Evolutionary conservation across 352 stramenopile species (phyloP).

Genomic region (Pythium aquatile): DNA sequence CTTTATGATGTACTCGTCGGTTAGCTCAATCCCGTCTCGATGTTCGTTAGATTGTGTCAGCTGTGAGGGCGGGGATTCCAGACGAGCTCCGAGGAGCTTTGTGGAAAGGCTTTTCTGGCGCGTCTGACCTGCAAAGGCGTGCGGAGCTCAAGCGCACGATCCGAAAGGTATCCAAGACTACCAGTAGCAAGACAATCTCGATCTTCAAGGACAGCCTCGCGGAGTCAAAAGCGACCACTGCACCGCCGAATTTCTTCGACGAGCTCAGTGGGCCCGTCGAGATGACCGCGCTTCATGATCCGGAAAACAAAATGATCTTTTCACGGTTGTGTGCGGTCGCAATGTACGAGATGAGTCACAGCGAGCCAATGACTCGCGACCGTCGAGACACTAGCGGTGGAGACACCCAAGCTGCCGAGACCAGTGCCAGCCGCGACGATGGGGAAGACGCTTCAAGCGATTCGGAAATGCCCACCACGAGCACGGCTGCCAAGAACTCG

Average conservation of each 20-base stretch:
- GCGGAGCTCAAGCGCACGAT: constrained; percentile 60
- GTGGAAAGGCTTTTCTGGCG: constrained; percentile 77
- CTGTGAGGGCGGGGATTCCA: constrained; percentile 68
- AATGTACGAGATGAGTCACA: constrained; percentile 33
- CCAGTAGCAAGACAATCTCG: constrained; percentile 29
- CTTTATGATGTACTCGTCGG: neutral
- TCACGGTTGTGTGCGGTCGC: constrained; percentile 52
- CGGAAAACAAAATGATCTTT: constrained; percentile 69
- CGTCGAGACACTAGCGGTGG: neutral
- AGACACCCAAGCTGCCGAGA: neutral
- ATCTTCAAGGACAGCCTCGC: neutral
- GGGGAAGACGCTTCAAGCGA: neutral
- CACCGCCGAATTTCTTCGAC: constrained; percentile 36
- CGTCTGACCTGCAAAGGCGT: constrained; percentile 51
- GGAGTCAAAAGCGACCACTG: neutral
- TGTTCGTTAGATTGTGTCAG: constrained; percentile 57
- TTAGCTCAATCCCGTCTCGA: neutral
- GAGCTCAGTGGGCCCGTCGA: constrained; percentile 48
- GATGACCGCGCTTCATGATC: constrained; percentile 32
- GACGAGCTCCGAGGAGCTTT: constrained; percentile 72
- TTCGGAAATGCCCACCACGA: neutral
- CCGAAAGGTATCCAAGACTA: constrained; percentile 48
- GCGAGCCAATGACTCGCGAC: neutral
- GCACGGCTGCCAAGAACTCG: constrained; percentile 30
- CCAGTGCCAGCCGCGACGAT: neutral